phyloP scores from a whole-genome alignment of 129 eudicot genomes.

The Centaurea solstitialis region DNA sequence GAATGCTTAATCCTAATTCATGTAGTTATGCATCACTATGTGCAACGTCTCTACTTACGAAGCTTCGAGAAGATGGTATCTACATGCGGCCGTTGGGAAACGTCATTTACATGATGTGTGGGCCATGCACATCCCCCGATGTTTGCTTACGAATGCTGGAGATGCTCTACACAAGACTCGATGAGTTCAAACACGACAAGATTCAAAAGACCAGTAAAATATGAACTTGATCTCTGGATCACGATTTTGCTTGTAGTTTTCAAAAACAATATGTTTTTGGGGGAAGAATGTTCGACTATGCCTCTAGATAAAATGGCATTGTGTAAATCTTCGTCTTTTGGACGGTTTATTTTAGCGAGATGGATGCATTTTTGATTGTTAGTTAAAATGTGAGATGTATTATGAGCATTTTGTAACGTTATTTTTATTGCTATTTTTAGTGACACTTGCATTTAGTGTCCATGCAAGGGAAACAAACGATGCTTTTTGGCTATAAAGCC shows the following conservation, averaged over 20 bases:
- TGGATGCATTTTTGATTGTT: not conserved
- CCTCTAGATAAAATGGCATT: not conserved
- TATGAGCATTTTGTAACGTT: not conserved
- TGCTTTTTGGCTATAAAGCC: no score
- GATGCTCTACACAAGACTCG: slow-evolving; percentile 56
- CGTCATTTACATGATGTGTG: slow-evolving; percentile 86
- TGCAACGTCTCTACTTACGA: slow-evolving; percentile 58
- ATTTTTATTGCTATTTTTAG: not conserved
- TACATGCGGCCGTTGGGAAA: slow-evolving; percentile 90
- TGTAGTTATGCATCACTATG: slow-evolving; percentile 82
- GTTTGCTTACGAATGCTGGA: slow-evolving; percentile 48
- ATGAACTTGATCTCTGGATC: slow-evolving; percentile 6
- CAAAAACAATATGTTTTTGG: not conserved
- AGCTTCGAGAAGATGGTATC: slow-evolving; percentile 80
- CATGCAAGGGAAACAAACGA: no score
- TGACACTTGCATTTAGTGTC: not conserved
- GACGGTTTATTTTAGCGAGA: not conserved
- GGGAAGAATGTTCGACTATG: not conserved
- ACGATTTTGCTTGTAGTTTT: not conserved
- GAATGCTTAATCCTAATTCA: not conserved
- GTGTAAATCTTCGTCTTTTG: not conserved
- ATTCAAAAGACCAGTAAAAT: not conserved
- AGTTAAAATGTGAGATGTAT: not conserved
- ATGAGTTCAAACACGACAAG: slow-evolving; percentile 50
- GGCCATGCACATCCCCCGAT: slow-evolving; percentile 75